A percentile compares a stretch with the other conserved stretches of the same genome.
Evolutionary conservation across 2,329 filamentous ascomycete species (phyloP).

Genomic region (Hypoxylon sp.): DNA sequence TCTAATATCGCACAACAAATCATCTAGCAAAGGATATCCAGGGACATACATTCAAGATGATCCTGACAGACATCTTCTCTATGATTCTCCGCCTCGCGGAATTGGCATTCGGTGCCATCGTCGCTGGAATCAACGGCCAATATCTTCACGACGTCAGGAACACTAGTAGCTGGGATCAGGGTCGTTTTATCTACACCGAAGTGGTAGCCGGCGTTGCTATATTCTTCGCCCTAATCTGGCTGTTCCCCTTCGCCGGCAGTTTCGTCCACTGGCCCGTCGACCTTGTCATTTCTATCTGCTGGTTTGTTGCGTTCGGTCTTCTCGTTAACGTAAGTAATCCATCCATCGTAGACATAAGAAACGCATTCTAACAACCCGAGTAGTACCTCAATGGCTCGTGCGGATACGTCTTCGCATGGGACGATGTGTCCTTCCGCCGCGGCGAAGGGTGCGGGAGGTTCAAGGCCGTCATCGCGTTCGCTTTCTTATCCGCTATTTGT

Average conservation of each 20-base stretch:
- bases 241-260: constrained; percentile 75
- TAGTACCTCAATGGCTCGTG: constrained; percentile 62
- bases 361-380: constrained; percentile 14
- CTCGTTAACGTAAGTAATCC: constrained; percentile 67
- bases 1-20: not conserved
- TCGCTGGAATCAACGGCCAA: constrained; percentile 76
- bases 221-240: constrained; percentile 76
- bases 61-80: constrained; percentile 66
- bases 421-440: constrained; percentile 61
- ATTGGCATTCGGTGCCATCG: constrained; percentile 78
- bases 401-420: constrained; percentile 71
- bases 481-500: constrained; percentile 76
- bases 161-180: constrained; percentile 65
- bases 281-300: constrained; percentile 74
- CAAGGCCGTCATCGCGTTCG: constrained; percentile 78
- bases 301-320: constrained; percentile 78
- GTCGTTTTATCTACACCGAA: constrained; percentile 80
- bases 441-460: constrained; percentile 72
- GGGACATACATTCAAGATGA: constrained; percentile 55
- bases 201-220: constrained; percentile 77
- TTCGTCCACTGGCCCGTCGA: constrained; percentile 81
- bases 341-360: not conserved
- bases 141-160: constrained; percentile 68
- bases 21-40: not conserved
- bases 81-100: constrained; percentile 71